phyloP scores from a whole-genome alignment of 768 basidiomycete species.

The Tricholoma hemisulphureum region DNA sequence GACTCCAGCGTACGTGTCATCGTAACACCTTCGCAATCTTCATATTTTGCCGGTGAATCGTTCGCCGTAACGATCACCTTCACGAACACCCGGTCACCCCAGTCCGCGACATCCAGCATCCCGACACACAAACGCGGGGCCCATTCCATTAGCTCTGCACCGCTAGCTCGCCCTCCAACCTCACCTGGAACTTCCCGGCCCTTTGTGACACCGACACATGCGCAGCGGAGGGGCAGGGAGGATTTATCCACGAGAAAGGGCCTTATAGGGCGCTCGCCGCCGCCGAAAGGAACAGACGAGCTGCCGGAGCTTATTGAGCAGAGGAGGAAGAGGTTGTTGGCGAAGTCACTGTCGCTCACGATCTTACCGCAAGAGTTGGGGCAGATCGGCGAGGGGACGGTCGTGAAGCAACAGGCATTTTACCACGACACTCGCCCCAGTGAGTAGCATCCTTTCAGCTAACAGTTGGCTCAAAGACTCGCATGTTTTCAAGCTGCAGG shows the following conservation, averaged over 20 bases:
- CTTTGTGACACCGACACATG: constrained; percentile 22
- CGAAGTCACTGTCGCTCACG: constrained; percentile 67
- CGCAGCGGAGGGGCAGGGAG: constrained; percentile 22
- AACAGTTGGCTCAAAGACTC: not conserved
- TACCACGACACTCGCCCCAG: constrained; percentile 16
- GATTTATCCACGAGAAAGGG: constrained; percentile 46
- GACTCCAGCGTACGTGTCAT: constrained; percentile 64
- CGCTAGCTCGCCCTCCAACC: constrained; percentile 77
- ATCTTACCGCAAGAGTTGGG: constrained; percentile 52
- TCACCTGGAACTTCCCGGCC: constrained; percentile 64
- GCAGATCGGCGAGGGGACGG: constrained; percentile 29
- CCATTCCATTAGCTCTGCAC: constrained; percentile 82
- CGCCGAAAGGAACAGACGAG: constrained; percentile 31
- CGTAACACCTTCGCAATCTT: constrained; percentile 78
- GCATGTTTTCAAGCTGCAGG: constrained; percentile 26
- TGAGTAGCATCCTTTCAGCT: constrained; percentile 18
- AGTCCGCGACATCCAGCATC: constrained; percentile 34
- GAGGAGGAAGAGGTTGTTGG: constrained; percentile 49
- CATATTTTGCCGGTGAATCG: constrained; percentile 90
- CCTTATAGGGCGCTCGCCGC: constrained; percentile 48
- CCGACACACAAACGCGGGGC: constrained; percentile 64
- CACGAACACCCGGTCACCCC: constrained; percentile 71
- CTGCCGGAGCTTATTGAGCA: constrained; percentile 53
- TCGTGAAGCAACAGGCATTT: constrained; percentile 28
- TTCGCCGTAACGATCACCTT: constrained; percentile 86